Evolutionary conservation across 1,284 basidiomycete species (phyloP), one percentile per base, ranked within the genome.

Genomic region (Mrakiaceae sp.): DNA sequence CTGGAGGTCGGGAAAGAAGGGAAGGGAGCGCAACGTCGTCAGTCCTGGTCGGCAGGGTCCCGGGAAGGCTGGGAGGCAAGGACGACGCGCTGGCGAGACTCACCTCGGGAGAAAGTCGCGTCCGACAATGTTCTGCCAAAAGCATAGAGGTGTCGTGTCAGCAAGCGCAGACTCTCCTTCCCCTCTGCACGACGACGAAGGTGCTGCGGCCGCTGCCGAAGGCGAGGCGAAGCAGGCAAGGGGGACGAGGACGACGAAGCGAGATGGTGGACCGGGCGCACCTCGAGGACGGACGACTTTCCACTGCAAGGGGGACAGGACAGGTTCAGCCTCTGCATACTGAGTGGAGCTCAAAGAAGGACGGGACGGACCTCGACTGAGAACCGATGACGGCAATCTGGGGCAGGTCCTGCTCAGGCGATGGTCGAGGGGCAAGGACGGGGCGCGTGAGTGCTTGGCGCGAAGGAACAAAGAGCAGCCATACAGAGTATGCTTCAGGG

Each of bases 91-190:
- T 56, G 27, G 14, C 12, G 9, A 47, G 69, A 90, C 89, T 72
- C 94, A 95, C 81, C 94, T 88, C 76, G 94, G 94, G 72, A 98
- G 76, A 81, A 98, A 98, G 78, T 96, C 93, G 71, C 94, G 84
- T 67, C 94, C 95, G 63, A 98, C 95, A 71, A 97, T 93, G 79
- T 97, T 97, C 90, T 96, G 66, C 8, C 3, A 43, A 16, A 14
- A 7, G 4, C 14, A 43, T 8, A 59, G 6, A 42, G 44, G 16
- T 16, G 14, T 53, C 56, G 54, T 50, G 56, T 57, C 10, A 60
- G 57, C n/a, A 59, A 39, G 47, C n/a, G 11, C 55, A 14, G 52
- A 5, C 47, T 4, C 39, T 14, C 62, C 48, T 27, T 27, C 27
- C 27, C 27, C 27, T 27, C 27, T 27, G 27, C 27, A 27, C 27